Conservation (phyloP, 2,329 filamentous ascomycete genomes). For the Eutypa lata region DNA sequence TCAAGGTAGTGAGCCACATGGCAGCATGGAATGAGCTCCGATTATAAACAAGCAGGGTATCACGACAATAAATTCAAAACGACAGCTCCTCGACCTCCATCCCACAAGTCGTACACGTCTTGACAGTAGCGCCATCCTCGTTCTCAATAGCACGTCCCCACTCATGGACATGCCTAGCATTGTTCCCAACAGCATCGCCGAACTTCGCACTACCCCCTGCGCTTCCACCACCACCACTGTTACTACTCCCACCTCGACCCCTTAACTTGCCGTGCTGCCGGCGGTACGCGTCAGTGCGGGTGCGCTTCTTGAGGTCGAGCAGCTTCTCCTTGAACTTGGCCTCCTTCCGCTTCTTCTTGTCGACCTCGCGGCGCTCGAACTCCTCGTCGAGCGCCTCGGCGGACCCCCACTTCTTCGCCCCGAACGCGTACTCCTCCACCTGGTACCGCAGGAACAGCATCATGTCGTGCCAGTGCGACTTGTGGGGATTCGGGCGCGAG, state of each 20-base stretch:
- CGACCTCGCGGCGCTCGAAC: conserved; percentile 73
- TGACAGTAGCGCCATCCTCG: conserved; percentile 71
- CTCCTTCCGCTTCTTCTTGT: conserved; percentile 84
- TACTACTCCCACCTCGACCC: conserved; percentile 40
- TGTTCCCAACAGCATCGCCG: conserved; percentile 69
- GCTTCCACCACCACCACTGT: conserved; percentile 34
- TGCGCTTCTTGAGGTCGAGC: conserved; percentile 87
- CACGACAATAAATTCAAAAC: conserved; percentile 39
- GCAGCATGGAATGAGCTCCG: too few relatives aligned
- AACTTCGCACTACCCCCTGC: conserved; percentile 57
- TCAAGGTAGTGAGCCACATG: too few relatives aligned
- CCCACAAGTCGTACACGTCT: conserved; percentile 73
- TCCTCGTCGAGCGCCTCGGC: conserved; percentile 82
- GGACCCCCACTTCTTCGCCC: conserved; percentile 81
- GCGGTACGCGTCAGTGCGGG: conserved; percentile 84
- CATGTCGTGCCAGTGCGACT: conserved; percentile 97
- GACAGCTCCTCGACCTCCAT: conserved; percentile 78
- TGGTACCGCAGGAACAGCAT: conserved; percentile 94
- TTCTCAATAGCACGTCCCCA: conserved; percentile 72
- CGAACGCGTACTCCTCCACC: conserved; percentile 90
- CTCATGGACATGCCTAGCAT: conserved; percentile 81
- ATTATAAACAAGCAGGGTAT: conserved; percentile 8
- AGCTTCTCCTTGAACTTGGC: conserved; percentile 89
- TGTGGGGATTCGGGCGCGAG: conserved; percentile 89
- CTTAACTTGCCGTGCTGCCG: conserved; percentile 58